Evolutionary conservation across 108 stramenopile species (phyloP).

Genomic region (Cyclotella baltica): DNA sequence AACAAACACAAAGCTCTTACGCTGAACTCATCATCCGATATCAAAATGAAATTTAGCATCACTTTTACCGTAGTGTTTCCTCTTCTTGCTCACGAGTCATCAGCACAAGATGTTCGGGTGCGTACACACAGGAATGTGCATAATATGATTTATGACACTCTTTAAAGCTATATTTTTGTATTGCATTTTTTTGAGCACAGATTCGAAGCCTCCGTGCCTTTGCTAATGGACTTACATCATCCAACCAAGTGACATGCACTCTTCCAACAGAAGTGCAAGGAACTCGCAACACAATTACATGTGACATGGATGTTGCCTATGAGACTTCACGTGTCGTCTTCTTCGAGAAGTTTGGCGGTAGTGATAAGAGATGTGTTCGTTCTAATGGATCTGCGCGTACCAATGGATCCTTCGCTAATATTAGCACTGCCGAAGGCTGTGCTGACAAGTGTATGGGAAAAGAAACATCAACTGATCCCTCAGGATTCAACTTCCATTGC

Average conservation of each 20-base stretch:
- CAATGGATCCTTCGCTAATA: background rate
- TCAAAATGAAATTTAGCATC: background rate
- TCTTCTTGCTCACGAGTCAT: background rate
- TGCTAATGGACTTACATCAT: background rate
- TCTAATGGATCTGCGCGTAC: background rate
- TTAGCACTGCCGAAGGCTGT: background rate
- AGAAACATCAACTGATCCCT: background rate
- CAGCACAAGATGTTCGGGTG: background rate
- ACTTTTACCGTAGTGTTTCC: background rate
- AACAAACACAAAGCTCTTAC: background rate
- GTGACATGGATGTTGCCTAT: background rate
- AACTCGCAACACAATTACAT: background rate
- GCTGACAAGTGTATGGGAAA: background rate
- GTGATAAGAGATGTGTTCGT: background rate
- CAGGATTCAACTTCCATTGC: background rate
- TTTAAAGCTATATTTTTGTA: background rate
- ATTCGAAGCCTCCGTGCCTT: background rate
- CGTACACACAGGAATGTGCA: background rate
- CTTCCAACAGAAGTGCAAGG: background rate
- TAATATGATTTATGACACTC: background rate
- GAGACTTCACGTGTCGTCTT: background rate
- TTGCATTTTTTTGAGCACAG: background rate
- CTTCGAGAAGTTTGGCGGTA: background rate
- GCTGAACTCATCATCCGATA: background rate
- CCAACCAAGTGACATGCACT: background rate